Base-by-base conservation (phyloP, 768 basidiomycete genomes). In the Coprinellus aureogranulatus region DNA sequence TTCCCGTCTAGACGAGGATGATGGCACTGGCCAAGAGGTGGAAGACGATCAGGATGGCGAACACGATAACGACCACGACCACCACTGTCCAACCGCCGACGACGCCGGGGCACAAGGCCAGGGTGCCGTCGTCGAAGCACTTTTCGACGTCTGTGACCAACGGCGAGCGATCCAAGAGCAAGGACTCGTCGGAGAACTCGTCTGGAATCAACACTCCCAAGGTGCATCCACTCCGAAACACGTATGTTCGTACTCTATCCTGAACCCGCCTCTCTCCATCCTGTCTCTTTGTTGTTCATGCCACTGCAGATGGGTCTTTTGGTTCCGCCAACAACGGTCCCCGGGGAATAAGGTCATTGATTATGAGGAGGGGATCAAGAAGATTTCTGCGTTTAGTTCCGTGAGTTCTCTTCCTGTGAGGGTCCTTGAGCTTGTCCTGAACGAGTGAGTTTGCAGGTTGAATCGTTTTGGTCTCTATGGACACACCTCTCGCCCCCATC, bases 341-440 rank as follows among this genome's bases (percentile, higher is more conserved):
- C 92, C 92, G 16, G 93, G 92, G 14, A 92, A 90, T 60, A 96
- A 94, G 74, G 87, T 91, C 61, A 81, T 86, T 11, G 94, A 85
- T 67, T 97, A 98, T 67, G 94, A 97, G 66, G 94, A 96, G 67
- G 93, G 94, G 27, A 96, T 98, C 67, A 93, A 93, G 75, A 89
- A 89, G 72, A 87, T 98, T 47, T 86, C 93, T 4, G 86, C 90
- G 4, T 96, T 95, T 68, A 87, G 89, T 62, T 95, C 92, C 4
- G 90, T 92, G 60, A 53, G 86, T 77, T 11, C 53, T 52, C 37
- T 54, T 18, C 31, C 14, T 52, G 45, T 11, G 46, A 55, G 49
- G 25, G 55, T 31, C 26, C 41, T 31, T 2, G n/a, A 41, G 2
- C 31, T 18, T 14, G 18, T 22, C n/a, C 26, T 45, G 16, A 49